Base-by-base conservation (phyloP, 2,329 filamentous ascomycete genomes). In the Penicillium aurantiogriseum region DNA sequence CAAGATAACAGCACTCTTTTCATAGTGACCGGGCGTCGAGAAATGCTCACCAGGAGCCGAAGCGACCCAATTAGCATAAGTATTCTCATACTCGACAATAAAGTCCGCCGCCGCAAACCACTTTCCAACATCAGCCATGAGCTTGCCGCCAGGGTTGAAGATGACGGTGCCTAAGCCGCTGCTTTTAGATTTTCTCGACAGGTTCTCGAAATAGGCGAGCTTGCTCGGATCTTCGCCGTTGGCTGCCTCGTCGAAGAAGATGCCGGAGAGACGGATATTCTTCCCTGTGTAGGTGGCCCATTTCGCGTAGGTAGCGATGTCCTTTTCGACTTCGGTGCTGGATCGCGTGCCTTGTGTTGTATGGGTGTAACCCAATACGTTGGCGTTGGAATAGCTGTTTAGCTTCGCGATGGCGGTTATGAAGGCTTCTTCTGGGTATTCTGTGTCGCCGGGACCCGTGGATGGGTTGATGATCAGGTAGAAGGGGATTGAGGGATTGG, bases 281-380 rank as follows among this genome's bases (percentile, higher is more conserved):
- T 66, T 45, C 11, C 59, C 57, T 10, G 35, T 48, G 13, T 64
- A 62, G 0, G 65, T 60, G 5, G 62, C 31, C 75, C 77, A 79
- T n/a, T 61, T 60, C 1, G 73, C 69, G 59, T 78, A 80, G 9
- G 56, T 67, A 23, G 62, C 66, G 33, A 79, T 67, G 17, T 79
- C 73, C 3, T 63, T 57, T 25, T 71, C 58, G 17, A 80, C 72
- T 3, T 65, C 65, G 3, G 65, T 50, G n/a, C 71, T 57, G 46
- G 69, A 61, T 19, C 72, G 61, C 2, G 59, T 60, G 2, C 67
- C 74, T 55, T 76, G 76, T 5, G 57, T 55, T 1, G 75, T 77
- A 5, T 69, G 69, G 13, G 79, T 73, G 54, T 80, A 80, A 13
- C 77, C 77, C n/a, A 79, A 60, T 2, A 73, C 68, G 0, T 67